Evolutionary conservation across 2,329 filamentous ascomycete genomes (phyloP).

Genomic region (Arthrobotrys conoides): DNA sequence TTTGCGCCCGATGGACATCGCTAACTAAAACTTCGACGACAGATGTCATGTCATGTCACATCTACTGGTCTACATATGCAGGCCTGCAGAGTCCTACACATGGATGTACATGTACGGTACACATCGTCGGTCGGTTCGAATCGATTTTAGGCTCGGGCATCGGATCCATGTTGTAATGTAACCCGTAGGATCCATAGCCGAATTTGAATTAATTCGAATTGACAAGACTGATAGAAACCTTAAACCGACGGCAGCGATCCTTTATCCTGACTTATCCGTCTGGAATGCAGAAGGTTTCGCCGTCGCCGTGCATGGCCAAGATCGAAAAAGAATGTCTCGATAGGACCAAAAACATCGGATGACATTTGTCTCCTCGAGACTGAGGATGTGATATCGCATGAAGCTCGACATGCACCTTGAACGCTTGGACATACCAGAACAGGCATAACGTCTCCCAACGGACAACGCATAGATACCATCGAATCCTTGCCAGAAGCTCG

Average conservation of each 20-base stretch:
- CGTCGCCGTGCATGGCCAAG: conserved; percentile 27
- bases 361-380: conserved; percentile 35
- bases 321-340: not conserved
- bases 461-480: conserved; percentile 49
- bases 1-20: conserved; percentile 35
- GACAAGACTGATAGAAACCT: conserved; percentile 19
- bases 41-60: conserved; percentile 19
- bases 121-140: conserved; percentile 9
- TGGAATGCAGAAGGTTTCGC: conserved; percentile 42
- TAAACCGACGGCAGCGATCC: conserved; percentile 31
- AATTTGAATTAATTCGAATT: conserved; percentile 2
- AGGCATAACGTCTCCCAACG: conserved; percentile 47
- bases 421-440: conserved; percentile 55
- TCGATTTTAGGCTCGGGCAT: conserved; percentile 22
- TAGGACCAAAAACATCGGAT: conserved; percentile 46
- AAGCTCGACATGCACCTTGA: conserved; percentile 40
- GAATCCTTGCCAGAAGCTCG: not conserved
- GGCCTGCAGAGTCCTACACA: conserved; percentile 26
- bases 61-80: conserved; percentile 2
- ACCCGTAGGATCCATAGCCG: conserved; percentile 22
- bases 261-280: conserved; percentile 34
- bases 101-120: conserved; percentile 8
- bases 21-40: conserved; percentile 13
- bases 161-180: conserved; percentile 13
- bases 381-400: conserved; percentile 48